Conservation (phyloP, 2,329 filamentous ascomycete species). For the Graphilbum ipis-grandicollis region DNA sequence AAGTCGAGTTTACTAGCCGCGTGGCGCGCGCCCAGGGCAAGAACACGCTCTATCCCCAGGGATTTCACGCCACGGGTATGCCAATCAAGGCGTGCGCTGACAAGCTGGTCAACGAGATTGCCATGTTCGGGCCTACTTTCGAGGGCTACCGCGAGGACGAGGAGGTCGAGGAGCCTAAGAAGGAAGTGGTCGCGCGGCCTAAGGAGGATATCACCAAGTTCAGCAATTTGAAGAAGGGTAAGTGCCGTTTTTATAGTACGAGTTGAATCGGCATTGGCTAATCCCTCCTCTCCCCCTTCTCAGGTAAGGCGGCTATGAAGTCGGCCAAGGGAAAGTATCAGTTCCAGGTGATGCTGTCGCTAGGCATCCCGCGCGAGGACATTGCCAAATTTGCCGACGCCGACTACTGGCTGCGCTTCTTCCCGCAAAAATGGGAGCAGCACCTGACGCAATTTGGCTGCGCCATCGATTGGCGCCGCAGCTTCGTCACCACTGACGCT, state of each 20-base stretch:
- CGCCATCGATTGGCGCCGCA: conserved; percentile 83
- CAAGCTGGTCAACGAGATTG: conserved; percentile 80
- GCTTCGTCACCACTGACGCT: conserved; percentile 86
- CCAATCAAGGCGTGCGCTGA: conserved; percentile 92
- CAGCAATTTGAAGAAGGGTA: conserved; percentile 24
- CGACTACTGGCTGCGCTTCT: conserved; percentile 72
- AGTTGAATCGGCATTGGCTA: no score
- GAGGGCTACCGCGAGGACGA: conserved; percentile 33
- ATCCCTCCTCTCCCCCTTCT: background rate
- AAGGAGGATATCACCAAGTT: conserved; percentile 74
- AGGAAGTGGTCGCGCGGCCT: conserved; percentile 78
- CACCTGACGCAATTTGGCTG: conserved; percentile 19
- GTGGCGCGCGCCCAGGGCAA: conserved; percentile 85
- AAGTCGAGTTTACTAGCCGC: conserved; percentile 82
- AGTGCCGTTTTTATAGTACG: no score
- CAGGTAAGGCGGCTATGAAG: conserved; percentile 83
- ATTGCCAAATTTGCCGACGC: conserved; percentile 81
- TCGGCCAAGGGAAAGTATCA: conserved; percentile 89
- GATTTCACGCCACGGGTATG: conserved; percentile 94
- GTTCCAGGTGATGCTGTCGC: conserved; percentile 69
- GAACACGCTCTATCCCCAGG: conserved; percentile 71
- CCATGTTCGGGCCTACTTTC: conserved; percentile 76
- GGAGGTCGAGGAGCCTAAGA: conserved; percentile 32
- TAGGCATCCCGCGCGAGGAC: conserved; percentile 73
- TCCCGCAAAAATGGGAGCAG: conserved; percentile 45